A percentile compares a stretch with the other conserved stretches of the same genome.
phyloP scores from a whole-genome alignment of 768 basidiomycete species.

The Suillus fuscotomentosus region DNA sequence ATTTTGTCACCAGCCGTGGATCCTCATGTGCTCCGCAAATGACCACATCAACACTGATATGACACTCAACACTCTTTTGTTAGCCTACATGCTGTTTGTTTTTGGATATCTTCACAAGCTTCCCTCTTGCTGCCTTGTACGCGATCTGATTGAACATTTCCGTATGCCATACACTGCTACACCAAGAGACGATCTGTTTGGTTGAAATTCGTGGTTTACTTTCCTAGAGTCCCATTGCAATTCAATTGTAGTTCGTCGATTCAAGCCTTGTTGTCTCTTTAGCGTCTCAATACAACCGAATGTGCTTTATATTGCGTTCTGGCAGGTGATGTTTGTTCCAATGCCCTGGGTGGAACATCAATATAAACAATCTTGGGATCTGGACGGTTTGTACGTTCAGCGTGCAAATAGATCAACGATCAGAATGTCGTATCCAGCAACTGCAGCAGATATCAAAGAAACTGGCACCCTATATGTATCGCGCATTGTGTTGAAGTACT shows the following conservation, averaged over 20 bases:
- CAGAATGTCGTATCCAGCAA: neutral
- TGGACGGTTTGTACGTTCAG: neutral
- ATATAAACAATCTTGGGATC: neutral
- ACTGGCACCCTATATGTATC: neutral
- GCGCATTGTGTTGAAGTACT: neutral
- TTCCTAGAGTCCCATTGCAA: neutral
- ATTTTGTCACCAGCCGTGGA: conserved; percentile 50
- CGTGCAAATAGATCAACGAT: neutral
- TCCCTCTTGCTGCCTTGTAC: neutral
- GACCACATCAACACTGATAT: neutral
- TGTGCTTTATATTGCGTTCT: conserved; percentile 7
- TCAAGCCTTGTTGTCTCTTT: neutral
- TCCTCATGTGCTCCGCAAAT: conserved; percentile 50
- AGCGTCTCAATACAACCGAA: neutral
- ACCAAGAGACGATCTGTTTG: neutral
- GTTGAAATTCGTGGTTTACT: neutral
- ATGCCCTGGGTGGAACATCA: neutral
- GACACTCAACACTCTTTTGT: neutral
- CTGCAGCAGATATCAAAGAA: neutral
- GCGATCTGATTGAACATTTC: neutral
- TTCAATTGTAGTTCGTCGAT: neutral
- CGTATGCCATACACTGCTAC: neutral
- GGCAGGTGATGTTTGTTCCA: neutral
- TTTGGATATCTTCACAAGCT: neutral
- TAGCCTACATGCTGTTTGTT: neutral